Evolutionary conservation across 2,329 filamentous ascomycete species (phyloP), one percentile per base, ranked within the genome.

Genomic region (Pseudocercospora fijiensis): DNA sequence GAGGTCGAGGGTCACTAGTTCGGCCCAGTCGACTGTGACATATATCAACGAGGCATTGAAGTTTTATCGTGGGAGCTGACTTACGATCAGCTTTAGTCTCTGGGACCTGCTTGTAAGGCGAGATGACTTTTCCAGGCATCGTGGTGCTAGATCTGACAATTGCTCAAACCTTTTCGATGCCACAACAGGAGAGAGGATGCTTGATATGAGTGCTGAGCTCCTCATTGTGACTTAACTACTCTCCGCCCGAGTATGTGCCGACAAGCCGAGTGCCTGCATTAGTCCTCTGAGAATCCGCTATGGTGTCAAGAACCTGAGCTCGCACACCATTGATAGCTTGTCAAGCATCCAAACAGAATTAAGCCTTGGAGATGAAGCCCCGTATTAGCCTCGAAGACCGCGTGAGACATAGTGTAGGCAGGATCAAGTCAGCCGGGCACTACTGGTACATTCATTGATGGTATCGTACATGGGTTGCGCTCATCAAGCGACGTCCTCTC

Each of bases 1-100:
- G 1, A 86, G 77, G 61, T 86, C 84, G n/a, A 87, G 78, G 0
- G 83, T 86, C 3, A 83, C 79, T 2, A 86, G 78, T 61, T 86
- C 83, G 1, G 84, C 81, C 82, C 83, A 86, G 57, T 69, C 67
- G 45, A 69, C 67, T 69, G 37, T 41, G 13, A 30, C 28, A 4
- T 62, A 27, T 11, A 28, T 62, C 47, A 61, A 55, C 45, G 28
- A 16, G 9, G 16, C 13, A 7, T 11, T 18, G 7, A 10, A 43
- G 24, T 8, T 11, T 28, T n/a, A 27, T n/a, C 9, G n/a, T 51
- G 3, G 27, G 10, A 24, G 13, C 45, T 1, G 2, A 28, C 66
- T 53, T 27, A 71, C 67, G 64, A 58, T 75, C 71, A 26, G 69
- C 71, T 57, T 73, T 74, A 59, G 73, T 75, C 65, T 71, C 72